phyloP scores from a whole-genome alignment of 23 red algal species.

The Cyanidium caldarium region DNA sequence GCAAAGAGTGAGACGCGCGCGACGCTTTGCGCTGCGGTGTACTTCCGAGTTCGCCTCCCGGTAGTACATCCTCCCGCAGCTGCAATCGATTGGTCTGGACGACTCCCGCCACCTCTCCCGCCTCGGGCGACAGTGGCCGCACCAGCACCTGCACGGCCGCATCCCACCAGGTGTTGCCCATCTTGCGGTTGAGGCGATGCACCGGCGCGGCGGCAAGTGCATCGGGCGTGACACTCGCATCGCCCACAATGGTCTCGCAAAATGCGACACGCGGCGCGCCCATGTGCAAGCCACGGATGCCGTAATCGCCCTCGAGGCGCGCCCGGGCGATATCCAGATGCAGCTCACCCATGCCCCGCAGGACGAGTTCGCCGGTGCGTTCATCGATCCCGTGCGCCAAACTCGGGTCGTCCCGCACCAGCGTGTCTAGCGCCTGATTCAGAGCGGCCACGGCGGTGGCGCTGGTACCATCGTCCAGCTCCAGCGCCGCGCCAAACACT shows the following conservation, averaged over 20 bases:
- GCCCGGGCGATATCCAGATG: constrained; percentile 69
- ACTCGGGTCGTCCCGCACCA: constrained; percentile 57
- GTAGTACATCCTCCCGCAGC: no score
- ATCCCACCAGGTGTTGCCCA: constrained; percentile 6
- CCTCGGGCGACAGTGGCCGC: no score
- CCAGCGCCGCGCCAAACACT: constrained; percentile 58
- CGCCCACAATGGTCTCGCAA: not conserved
- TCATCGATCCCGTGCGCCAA: constrained; percentile 26
- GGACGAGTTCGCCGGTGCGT: constrained; percentile 46
- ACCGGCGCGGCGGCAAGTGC: constrained; percentile 11
- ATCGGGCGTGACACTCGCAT: not conserved
- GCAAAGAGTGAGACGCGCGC: no score
- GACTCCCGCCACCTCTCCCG: no score
- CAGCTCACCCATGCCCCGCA: constrained; percentile 83
- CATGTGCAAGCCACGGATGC: not conserved
- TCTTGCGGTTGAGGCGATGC: constrained; percentile 22
- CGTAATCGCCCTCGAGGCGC: constrained; percentile 15
- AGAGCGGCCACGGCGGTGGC: constrained; percentile 29
- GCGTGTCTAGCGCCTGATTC: constrained; percentile 17
- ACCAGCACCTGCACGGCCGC: constrained; percentile 32
- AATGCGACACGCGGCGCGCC: constrained; percentile 11
- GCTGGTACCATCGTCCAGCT: not conserved
- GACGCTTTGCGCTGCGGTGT: no score
- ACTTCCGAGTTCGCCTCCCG: no score
- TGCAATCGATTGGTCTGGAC: no score